These are phyloP conservation scores for Gloeophyllum trabeum DNA, from an alignment of 768 basidiomycete genomes.

Conservation along the genomic window DNA sequence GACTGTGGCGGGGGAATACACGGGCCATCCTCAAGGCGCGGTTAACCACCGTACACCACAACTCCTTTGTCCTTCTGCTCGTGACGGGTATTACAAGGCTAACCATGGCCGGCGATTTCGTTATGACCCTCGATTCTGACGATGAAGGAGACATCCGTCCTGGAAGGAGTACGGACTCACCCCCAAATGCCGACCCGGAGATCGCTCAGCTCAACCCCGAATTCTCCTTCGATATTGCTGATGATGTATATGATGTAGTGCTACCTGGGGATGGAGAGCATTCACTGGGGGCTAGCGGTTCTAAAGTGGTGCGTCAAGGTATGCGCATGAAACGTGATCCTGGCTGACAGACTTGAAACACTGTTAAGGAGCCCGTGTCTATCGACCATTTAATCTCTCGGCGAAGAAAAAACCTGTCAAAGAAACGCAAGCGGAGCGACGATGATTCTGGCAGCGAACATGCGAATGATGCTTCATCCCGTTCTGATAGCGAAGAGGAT, in stretches of 20 bases:
- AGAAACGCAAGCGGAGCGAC: conserved; percentile 25
- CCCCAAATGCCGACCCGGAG: conserved; percentile 26
- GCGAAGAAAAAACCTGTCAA: conserved; percentile 40
- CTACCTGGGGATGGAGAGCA: conserved; percentile 26
- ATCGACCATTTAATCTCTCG: conserved; percentile 89
- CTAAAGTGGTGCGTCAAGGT: conserved; percentile 41
- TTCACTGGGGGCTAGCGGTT: conserved; percentile 51
- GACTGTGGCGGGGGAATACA: no score
- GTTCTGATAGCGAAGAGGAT: conserved; percentile 24
- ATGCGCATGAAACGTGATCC: conserved; percentile 2
- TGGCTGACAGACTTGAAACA: conserved; percentile 3
- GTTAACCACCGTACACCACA: no score
- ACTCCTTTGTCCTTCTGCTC: no score
- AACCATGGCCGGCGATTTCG: conserved; percentile 43
- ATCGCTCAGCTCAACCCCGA: conserved; percentile 65
- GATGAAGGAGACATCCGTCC: conserved; percentile 34
- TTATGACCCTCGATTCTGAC: conserved; percentile 82
- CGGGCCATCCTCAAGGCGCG: no score
- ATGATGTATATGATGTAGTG: conserved; percentile 57
- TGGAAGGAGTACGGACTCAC: conserved; percentile 10
- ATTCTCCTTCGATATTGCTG: conserved; percentile 72
- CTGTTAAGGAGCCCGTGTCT: conserved; percentile 57
- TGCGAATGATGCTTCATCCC: conserved; percentile 1
- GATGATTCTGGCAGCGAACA: conserved; percentile 21
- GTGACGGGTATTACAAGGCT: no score